Evolutionary conservation across 208 protist genomes (phyloP), one percentile per base, ranked within the genome.

Genomic region (Hexamita inflata): DNA sequence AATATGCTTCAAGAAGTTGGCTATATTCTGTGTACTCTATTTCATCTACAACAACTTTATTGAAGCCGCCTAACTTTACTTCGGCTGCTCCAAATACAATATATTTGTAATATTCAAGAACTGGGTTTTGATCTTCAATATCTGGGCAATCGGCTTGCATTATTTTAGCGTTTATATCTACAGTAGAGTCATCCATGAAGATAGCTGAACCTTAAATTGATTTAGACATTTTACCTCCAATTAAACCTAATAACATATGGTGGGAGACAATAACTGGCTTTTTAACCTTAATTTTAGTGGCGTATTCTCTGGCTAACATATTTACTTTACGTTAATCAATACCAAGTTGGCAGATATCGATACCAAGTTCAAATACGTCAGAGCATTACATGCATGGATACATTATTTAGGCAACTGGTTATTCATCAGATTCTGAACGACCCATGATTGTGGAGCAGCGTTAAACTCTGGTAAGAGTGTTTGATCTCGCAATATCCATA

Each of bases 251-350:
- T 11, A 98, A 86, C 93, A 98, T 98, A 84, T 74, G 78, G 58
- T 79, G 34, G 28, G 64, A 76, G 1, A 83, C 29, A 42, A 82
- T 76, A 35, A 82, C 40, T 19, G 81, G 82, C 75, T 84, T 87
- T 41, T 85, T 66, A 73, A 86, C 86, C 15, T 80, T 82, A 38
- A 82, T 84, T 15, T 84, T 89, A 45, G 89, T 61, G 64, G 94
- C 90, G 86, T 98, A 98, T 81, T 98, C 95, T 58, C 94, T 85
- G 0, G 96, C 96, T 24, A 99, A 86, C 92, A 98, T 97, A 84
- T 98, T 99, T 38, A 98, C 95, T 82, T 99, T 99, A 75, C 95
- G 86, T 85, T 99, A 94, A 81, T 99, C 96, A 32, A 98, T 78
- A n/a, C 96, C 96, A 0, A 99, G 86, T 86, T 99, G 95, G 82